These are phyloP conservation scores for Taphrina betulina DNA, from an alignment of 1,139 yeast species.

Conservation along the genomic window DNA sequence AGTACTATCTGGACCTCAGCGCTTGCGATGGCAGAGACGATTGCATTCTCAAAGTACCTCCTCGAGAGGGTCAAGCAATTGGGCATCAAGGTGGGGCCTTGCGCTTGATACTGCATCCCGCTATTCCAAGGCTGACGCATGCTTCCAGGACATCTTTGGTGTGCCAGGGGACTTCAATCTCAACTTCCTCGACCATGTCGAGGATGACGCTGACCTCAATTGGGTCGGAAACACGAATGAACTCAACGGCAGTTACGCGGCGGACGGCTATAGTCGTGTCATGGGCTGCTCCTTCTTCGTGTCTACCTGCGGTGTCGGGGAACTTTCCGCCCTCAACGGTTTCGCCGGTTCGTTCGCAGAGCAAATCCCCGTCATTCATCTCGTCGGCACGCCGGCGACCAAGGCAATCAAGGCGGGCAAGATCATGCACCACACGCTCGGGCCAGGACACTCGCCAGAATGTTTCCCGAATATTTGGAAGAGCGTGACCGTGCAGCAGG, in stretches of 20 bases:
- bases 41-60: slow-evolving; percentile 8
- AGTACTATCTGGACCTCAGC: too few relatives aligned
- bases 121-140: too few relatives aligned
- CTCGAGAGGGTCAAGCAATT: slow-evolving; percentile 11
- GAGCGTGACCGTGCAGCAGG: slow-evolving; percentile 51
- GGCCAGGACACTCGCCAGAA: slow-evolving; percentile 34
- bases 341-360: slow-evolving; percentile 80
- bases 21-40: neutral
- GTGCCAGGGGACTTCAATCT: slow-evolving; percentile 65
- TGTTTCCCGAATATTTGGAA: slow-evolving; percentile 47
- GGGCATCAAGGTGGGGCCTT: slow-evolving; percentile 5
- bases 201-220: slow-evolving; percentile 45
- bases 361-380: slow-evolving; percentile 71
- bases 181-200: slow-evolving; percentile 34
- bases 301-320: slow-evolving; percentile 54
- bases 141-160: slow-evolving; percentile 51
- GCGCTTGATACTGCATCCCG: too few relatives aligned
- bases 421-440: slow-evolving; percentile 64
- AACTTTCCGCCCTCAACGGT: slow-evolving; percentile 71
- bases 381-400: slow-evolving; percentile 73
- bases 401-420: slow-evolving; percentile 46
- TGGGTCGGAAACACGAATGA: slow-evolving; percentile 67
- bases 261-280: slow-evolving; percentile 71
- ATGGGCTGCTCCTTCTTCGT: slow-evolving; percentile 34
- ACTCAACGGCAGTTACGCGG: slow-evolving; percentile 69